phyloP scores from a whole-genome alignment of 768 basidiomycete species.

The Suillus subaureus region DNA sequence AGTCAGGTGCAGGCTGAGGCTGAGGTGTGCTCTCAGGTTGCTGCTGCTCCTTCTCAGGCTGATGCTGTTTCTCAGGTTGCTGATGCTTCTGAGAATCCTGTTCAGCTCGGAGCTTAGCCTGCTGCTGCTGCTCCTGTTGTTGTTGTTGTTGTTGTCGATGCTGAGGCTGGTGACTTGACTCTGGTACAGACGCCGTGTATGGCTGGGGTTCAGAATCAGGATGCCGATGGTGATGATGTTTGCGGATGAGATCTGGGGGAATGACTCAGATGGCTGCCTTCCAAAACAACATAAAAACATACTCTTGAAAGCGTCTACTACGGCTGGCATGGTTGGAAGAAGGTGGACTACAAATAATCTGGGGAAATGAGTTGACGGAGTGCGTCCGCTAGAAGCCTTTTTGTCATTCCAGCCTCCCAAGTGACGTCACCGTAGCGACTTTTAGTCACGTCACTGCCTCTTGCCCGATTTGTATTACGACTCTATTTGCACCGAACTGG shows the following conservation, averaged over 20 bases:
- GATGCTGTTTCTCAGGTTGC: conserved; percentile 19
- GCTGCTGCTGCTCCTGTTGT: conserved; percentile 35
- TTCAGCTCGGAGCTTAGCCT: conserved; percentile 33
- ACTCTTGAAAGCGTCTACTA: conserved; percentile 92
- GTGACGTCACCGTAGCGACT: conserved; percentile 31
- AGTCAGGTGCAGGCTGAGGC: conserved; percentile 21
- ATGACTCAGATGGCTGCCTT: conserved; percentile 18
- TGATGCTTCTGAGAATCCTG: conserved; percentile 25
- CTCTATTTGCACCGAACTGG: background rate
- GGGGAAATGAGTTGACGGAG: conserved; percentile 7
- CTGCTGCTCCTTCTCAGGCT: conserved; percentile 21
- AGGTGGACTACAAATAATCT: background rate
- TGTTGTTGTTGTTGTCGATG: conserved; percentile 36
- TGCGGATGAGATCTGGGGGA: conserved; percentile 69
- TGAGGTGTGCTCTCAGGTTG: conserved; percentile 12
- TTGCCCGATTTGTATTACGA: conserved; percentile 9
- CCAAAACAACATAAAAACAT: conserved; percentile 24
- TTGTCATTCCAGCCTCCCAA: conserved; percentile 32
- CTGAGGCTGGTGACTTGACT: conserved; percentile 23
- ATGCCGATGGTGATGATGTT: conserved; percentile 66
- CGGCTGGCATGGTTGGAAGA: conserved; percentile 58
- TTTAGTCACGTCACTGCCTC: conserved; percentile 15
- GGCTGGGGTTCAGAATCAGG: conserved; percentile 36
- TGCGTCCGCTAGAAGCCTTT: conserved; percentile 26
- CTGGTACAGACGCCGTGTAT: conserved; percentile 17